Evolutionary conservation across 2,329 filamentous ascomycete genomes (phyloP).

Genomic region (Plectosphaerella cucumerina): DNA sequence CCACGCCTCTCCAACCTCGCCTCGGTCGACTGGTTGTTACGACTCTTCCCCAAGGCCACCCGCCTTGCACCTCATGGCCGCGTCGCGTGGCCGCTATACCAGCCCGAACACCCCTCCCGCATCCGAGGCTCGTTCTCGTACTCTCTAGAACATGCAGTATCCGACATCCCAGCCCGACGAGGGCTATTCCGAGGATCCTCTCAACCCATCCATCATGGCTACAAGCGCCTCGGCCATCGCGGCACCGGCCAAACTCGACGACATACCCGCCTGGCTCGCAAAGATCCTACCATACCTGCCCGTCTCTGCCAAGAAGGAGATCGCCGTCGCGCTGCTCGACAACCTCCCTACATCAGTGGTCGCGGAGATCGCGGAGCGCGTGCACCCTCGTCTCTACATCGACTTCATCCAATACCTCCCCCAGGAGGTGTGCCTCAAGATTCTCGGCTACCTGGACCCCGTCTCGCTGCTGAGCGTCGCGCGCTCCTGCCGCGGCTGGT

Average conservation of each 20-base stretch:
- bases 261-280: conserved; percentile 46
- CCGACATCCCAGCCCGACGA: conserved; percentile 62
- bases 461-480: conserved; percentile 76
- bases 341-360: conserved; percentile 77
- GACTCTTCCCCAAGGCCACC: too few species aligned
- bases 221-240: conserved; percentile 19
- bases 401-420: conserved; percentile 85
- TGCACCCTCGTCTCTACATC: conserved; percentile 84
- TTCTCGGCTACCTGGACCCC: conserved; percentile 82
- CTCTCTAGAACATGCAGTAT: conserved; percentile 6
- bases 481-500: conserved; percentile 76
- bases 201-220: conserved; percentile 36
- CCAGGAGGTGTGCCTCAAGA: conserved; percentile 83
- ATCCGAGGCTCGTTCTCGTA: too few species aligned
- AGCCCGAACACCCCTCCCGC: too few species aligned
- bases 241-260: conserved; percentile 21
- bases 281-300: conserved; percentile 46
- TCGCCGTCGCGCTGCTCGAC: conserved; percentile 74
- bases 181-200: conserved; percentile 77
- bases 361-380: conserved; percentile 71
- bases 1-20: too few species aligned
- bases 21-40: too few species aligned
- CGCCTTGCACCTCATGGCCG: too few species aligned
- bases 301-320: conserved; percentile 49
- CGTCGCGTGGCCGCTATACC: too few species aligned